A percentile compares a stretch with the other conserved stretches of the same genome.
phyloP scores from a whole-genome alignment of 345 rosid genomes.

The rapeseed (Brassica napus) region DNA sequence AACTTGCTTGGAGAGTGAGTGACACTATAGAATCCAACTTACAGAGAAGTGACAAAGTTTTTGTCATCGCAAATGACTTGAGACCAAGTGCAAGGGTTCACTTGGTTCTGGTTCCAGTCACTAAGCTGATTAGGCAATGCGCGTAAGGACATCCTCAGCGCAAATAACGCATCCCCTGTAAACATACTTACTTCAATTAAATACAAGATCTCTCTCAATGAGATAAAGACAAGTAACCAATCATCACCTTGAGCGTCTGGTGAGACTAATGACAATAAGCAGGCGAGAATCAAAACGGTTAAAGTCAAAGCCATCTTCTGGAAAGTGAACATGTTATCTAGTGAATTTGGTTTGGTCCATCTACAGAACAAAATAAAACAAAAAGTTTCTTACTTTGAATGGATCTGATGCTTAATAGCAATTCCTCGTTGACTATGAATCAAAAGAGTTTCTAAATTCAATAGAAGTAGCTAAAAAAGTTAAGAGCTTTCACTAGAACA shows the following conservation, averaged over 20 bases:
- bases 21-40: slow-evolving; percentile 33
- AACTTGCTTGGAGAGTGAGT: background rate
- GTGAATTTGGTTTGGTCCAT: slow-evolving; percentile 27
- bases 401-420: slow-evolving; percentile 30
- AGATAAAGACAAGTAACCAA: background rate
- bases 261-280: slow-evolving; percentile 50
- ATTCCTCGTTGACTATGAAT: slow-evolving; percentile 3
- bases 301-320: slow-evolving; percentile 58
- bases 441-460: background rate
- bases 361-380: slow-evolving; percentile 1
- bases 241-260: slow-evolving; percentile 78
- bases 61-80: slow-evolving; percentile 63
- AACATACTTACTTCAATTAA: background rate
- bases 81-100: slow-evolving; percentile 94
- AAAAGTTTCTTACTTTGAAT: background rate
- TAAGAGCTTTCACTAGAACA: slow-evolving; percentile 1
- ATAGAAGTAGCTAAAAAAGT: background rate
- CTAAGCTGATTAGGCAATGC: slow-evolving; percentile 52
- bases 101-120: slow-evolving; percentile 86
- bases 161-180: slow-evolving; percentile 72
- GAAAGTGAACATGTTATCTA: slow-evolving; percentile 38
- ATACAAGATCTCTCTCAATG: background rate
- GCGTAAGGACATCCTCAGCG: slow-evolving; percentile 55
- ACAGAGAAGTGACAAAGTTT: slow-evolving; percentile 70
- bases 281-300: slow-evolving; percentile 47